These are phyloP conservation scores for Scleroderma citrinum DNA, from an alignment of 768 basidiomycete genomes.

Conservation along the genomic window DNA sequence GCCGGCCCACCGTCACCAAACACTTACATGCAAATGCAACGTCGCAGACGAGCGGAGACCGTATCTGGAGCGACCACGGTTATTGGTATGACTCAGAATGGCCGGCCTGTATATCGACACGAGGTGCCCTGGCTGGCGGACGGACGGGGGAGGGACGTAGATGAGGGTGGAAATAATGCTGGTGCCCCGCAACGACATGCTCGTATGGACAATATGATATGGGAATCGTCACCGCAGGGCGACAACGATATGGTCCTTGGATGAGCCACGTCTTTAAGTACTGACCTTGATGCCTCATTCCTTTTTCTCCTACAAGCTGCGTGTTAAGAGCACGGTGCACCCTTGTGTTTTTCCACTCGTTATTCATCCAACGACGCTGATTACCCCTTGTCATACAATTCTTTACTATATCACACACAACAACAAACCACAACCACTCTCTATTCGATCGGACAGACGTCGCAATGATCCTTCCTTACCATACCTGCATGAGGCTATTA, in stretches of 20 bases:
- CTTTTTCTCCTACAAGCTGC: neutral
- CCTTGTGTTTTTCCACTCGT: neutral
- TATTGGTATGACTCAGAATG: constrained; percentile 22
- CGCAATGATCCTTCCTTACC: neutral
- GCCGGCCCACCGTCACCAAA: constrained; percentile 16
- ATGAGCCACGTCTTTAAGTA: constrained; percentile 5
- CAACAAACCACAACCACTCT: neutral
- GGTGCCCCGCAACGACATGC: constrained; percentile 16
- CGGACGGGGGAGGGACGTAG: constrained; percentile 11
- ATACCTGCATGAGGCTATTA: neutral
- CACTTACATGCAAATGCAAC: constrained; percentile 17
- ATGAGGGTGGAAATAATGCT: constrained; percentile 15
- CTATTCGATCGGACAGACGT: neutral
- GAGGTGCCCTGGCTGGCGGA: constrained; percentile 24
- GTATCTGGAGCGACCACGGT: constrained; percentile 26
- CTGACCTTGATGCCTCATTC: neutral
- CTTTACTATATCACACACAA: neutral
- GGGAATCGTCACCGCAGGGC: constrained; percentile 24
- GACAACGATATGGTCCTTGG: constrained; percentile 28
- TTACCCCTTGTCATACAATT: too few relatives aligned
- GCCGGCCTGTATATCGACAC: constrained; percentile 24
- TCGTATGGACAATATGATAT: constrained; percentile 20
- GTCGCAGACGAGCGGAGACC: constrained; percentile 29
- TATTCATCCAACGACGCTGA: neutral
- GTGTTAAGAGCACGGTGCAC: too few relatives aligned